Conservation (phyloP, 2,329 filamentous ascomycete genomes). For the Microsporum canis region DNA sequence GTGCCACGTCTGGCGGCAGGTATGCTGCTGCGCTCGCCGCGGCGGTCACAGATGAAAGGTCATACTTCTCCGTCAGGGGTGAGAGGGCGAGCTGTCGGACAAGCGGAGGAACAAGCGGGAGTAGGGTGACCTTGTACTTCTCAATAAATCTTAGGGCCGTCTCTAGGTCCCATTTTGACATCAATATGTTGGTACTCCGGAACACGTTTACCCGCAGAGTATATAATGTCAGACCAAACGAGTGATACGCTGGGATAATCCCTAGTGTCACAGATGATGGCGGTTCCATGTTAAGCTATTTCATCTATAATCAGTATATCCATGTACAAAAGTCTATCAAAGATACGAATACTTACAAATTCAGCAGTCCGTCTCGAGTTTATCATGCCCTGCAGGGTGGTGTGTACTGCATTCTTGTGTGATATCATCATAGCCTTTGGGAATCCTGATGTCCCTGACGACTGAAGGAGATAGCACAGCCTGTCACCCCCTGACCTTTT, state of each 20-base stretch:
- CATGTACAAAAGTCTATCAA: not conserved
- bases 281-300: slow-evolving; percentile 4
- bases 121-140: slow-evolving; percentile 10
- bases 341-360: slow-evolving; percentile 6
- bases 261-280: slow-evolving; percentile 6
- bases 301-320: not conserved
- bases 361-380: slow-evolving; percentile 1
- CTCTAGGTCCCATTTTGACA: slow-evolving; percentile 12
- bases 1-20: slow-evolving; percentile 9
- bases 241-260: slow-evolving; percentile 8
- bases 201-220: slow-evolving; percentile 9
- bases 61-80: slow-evolving; percentile 9
- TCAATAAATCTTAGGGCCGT: slow-evolving; percentile 9
- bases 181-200: slow-evolving; percentile 8
- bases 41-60: slow-evolving; percentile 8
- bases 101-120: slow-evolving; percentile 11
- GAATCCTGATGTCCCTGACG: slow-evolving; percentile 11
- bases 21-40: slow-evolving; percentile 11
- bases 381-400: slow-evolving; percentile 10
- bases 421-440: slow-evolving; percentile 14
- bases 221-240: slow-evolving; percentile 10
- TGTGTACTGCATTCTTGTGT: slow-evolving; percentile 13
- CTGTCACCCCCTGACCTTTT: slow-evolving; percentile 7
- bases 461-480: slow-evolving; percentile 11
- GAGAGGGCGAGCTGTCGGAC: slow-evolving; percentile 11